phyloP scores from a whole-genome alignment of 139 green algal genomes.

The Pedinophyceae sp. region DNA sequence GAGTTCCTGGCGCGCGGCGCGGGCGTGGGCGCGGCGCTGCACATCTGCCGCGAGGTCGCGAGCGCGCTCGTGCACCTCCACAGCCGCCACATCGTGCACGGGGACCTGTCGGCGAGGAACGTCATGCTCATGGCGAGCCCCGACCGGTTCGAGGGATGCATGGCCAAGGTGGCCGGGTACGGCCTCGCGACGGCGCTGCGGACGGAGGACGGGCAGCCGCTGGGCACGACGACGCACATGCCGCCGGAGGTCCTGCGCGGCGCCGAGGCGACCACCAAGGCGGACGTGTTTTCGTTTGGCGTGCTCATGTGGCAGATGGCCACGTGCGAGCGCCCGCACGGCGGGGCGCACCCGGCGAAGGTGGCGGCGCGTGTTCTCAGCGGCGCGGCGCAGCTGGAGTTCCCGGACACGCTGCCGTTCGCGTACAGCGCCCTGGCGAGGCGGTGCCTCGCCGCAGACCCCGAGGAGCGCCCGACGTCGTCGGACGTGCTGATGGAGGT shows the following conservation, averaged over 20 bases:
- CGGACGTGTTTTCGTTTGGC: constrained; percentile 27
- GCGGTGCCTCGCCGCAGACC: background rate
- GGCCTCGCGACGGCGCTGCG: constrained; percentile 8
- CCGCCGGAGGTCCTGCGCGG: constrained; percentile 19
- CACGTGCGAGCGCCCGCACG: constrained; percentile 24
- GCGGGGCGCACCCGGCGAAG: constrained; percentile 18
- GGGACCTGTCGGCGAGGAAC: constrained; percentile 18
- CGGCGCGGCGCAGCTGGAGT: background rate
- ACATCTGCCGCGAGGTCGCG: background rate
- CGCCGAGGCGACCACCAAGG: constrained; percentile 12
- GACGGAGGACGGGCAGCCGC: background rate
- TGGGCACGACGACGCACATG: constrained; percentile 31
- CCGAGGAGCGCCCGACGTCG: background rate
- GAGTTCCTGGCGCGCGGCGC: too few species aligned
- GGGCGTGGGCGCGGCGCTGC: too few species aligned
- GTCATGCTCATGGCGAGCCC: constrained; percentile 7
- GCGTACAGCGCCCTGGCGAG: background rate
- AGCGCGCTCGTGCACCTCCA: background rate
- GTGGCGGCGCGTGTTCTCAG: constrained; percentile 13
- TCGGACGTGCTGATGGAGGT: background rate
- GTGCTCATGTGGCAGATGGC: constrained; percentile 40
- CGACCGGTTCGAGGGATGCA: background rate
- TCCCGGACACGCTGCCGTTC: background rate
- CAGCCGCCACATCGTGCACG: background rate
- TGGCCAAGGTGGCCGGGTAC: constrained; percentile 15